Base-by-base conservation (phyloP, 305 asterid genomes). In the Solanum aculeatissimum region DNA sequence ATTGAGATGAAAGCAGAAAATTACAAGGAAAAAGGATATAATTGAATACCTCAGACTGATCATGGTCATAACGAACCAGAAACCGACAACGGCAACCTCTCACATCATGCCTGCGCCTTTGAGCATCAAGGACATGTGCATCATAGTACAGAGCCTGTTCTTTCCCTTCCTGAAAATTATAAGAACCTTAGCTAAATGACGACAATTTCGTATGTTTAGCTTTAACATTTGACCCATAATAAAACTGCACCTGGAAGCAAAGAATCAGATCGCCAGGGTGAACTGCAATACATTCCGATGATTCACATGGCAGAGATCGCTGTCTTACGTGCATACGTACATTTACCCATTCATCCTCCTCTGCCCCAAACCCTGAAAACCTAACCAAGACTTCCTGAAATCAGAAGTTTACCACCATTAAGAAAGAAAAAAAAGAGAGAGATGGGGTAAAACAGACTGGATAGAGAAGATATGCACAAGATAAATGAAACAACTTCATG, bases 281-380 rank as follows among this genome's bases (percentile, higher is more conserved):
- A 88, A 96, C 97, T 32, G 97, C 97, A 38, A 92, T 93, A 88
- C 99, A 96, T 88, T 96, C 99, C 14, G 95, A 92, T 81, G 99
- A 90, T 91, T 96, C 98, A 85, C 99, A 96, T 8, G 99, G 99
- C 83, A 96, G 97, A 42, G 99, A 96, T 65, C 98, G 91, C 84
- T 93, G 99, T 84, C 99, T 91, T 80, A 94, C 94, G 84, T 93
- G 92, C 93, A 86, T 91, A 85, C 87, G 91, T 60, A 96, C 89
- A 86, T 92, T 92, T 85, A 96, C 98, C 99, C 99, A 96, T 87
- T 96, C 99, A 88, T 96, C 99, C 92, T 96, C 99, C 87, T 96
- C 99, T 60, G 90, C 89, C 71, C 98, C 98, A 84, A 94, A 96
- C 86, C 99, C 99, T 82, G 98, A 94, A 90, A 96, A 95, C 49